Conservation (phyloP, 768 basidiomycete genomes). For the Roridomyces roridus region DNA sequence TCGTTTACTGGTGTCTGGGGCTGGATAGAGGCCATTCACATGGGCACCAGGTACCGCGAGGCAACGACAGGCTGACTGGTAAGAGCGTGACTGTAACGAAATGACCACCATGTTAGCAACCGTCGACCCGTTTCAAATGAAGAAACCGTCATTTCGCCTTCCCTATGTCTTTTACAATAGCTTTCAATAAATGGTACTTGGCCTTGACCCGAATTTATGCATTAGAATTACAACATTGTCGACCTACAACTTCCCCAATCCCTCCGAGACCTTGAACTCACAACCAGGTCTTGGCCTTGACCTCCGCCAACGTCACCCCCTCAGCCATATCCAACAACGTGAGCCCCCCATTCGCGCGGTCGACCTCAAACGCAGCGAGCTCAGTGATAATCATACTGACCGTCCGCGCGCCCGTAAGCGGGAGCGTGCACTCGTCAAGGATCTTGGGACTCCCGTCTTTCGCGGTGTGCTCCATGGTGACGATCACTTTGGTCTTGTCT, state of each 20-base stretch:
- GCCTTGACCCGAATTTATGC: no score
- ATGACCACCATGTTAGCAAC: no score
- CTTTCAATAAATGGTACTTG: no score
- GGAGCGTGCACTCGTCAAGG: slow-evolving; percentile 78
- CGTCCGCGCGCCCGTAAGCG: slow-evolving; percentile 86
- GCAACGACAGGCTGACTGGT: no score
- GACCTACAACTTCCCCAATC: slow-evolving; percentile 55
- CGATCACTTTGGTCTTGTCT: slow-evolving; percentile 92
- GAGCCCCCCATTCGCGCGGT: slow-evolving; percentile 74
- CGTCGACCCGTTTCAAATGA: no score
- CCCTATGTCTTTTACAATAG: no score
- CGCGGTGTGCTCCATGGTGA: slow-evolving; percentile 87
- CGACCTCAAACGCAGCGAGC: slow-evolving; percentile 88
- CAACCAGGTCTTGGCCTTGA: slow-evolving; percentile 88
- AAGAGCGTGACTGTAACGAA: no score
- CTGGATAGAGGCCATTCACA: slow-evolving; percentile 41
- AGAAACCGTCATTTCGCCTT: no score
- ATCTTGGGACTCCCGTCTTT: slow-evolving; percentile 93
- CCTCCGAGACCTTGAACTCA: slow-evolving; percentile 68
- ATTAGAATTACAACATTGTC: no score
- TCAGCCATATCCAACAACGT: slow-evolving; percentile 84
- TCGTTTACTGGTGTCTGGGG: slow-evolving; percentile 66
- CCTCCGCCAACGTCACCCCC: slow-evolving; percentile 83
- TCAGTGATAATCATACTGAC: slow-evolving; percentile 95
- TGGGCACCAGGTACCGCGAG: slow-evolving; percentile 5